phyloP scores from a whole-genome alignment of 176 grass and related monocot genomes.

The bread wheat (Triticum aestivum) region DNA sequence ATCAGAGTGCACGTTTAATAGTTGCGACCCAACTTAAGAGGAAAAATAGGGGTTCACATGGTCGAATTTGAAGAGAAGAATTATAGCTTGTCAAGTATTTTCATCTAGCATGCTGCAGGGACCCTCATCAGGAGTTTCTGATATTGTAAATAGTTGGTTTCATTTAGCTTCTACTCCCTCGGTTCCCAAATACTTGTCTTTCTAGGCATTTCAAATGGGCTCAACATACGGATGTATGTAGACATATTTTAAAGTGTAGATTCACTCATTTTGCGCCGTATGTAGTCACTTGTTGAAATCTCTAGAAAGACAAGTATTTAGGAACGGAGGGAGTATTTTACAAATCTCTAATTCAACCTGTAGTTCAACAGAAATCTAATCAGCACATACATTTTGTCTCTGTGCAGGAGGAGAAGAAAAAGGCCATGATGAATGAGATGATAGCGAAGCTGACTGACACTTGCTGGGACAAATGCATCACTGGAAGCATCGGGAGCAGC shows the following conservation, averaged over 20 bases:
- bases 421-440: slow-evolving; percentile 63
- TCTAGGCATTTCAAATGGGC: too few relatives aligned
- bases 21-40: neutral
- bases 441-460: slow-evolving; percentile 63
- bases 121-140: neutral
- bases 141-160: neutral
- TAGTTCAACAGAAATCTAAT: slow-evolving; percentile 9
- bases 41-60: neutral
- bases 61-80: neutral
- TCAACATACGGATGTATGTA: too few relatives aligned
- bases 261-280: too few relatives aligned
- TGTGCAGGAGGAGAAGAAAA: slow-evolving; percentile 66
- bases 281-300: too few relatives aligned
- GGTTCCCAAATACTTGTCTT: too few relatives aligned
- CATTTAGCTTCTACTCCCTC: neutral
- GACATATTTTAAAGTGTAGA: too few relatives aligned
- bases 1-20: neutral
- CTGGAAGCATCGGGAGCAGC: slow-evolving; percentile 65
- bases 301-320: too few relatives aligned
- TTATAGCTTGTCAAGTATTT: neutral
- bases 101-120: neutral
- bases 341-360: neutral
- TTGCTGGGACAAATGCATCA: slow-evolving; percentile 92
- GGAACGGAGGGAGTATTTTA: too few relatives aligned
- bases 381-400: neutral